A percentile compares a stretch with the other conserved stretches of the same genome.
Conservation (phyloP, 2,329 filamentous ascomycete species). For the Acephala macrosclerotiorum region DNA sequence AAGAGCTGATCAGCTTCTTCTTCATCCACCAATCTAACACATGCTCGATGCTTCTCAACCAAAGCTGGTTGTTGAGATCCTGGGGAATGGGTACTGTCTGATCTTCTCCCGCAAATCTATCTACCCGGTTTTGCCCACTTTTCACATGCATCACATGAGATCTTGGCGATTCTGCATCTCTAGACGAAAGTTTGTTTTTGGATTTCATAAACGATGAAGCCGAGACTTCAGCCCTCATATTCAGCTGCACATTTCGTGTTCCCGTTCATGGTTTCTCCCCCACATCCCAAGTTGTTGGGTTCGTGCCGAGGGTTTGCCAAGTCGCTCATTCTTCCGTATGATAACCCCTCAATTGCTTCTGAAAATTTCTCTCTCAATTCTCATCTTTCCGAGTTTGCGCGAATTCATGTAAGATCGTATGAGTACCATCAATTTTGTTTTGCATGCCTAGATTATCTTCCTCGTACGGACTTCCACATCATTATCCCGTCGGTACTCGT, state of each 20-base stretch:
- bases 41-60: constrained; percentile 5
- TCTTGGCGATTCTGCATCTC: not conserved
- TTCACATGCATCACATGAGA: not conserved
- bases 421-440: not conserved
- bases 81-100: not conserved
- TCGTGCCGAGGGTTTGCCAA: constrained; percentile 6
- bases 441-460: not conserved
- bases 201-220: not conserved
- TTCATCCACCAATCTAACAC: not conserved
- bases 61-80: not conserved
- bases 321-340: not conserved
- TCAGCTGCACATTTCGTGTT: not conserved
- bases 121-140: constrained; percentile 11
- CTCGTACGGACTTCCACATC: not conserved
- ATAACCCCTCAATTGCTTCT: not conserved
- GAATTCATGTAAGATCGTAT: not conserved
- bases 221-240: not conserved
- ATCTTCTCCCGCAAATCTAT: not conserved
- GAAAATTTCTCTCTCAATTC: not conserved
- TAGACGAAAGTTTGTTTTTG: constrained; percentile 5
- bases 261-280: not conserved
- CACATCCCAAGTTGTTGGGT: not conserved
- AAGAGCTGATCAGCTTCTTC: not conserved
- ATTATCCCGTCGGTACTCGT: not conserved
- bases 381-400: constrained; percentile 4